These are phyloP conservation scores for Penicillium freii DNA, from an alignment of 2,329 filamentous ascomycete genomes.

Conservation along the genomic window DNA sequence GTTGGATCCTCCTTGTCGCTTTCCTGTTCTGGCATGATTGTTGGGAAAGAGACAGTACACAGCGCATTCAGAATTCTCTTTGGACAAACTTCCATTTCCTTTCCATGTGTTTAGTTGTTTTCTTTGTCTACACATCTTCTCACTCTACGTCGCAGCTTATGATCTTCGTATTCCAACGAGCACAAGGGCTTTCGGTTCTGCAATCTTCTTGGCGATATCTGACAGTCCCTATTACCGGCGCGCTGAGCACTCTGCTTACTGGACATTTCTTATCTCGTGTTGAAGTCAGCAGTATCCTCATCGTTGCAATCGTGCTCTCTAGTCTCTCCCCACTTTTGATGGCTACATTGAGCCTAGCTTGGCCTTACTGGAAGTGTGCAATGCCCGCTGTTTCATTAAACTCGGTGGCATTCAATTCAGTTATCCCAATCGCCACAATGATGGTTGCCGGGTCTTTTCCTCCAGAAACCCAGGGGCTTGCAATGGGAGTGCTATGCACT, in stretches of 20 bases:
- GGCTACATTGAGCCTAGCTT: neutral
- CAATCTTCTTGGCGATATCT: constrained; percentile 6
- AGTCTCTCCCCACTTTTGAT: constrained; percentile 4
- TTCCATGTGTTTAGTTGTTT: neutral
- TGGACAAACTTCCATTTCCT: constrained; percentile 7
- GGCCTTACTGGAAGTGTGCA: neutral
- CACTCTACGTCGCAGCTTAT: constrained; percentile 4
- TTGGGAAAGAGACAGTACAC: constrained; percentile 3
- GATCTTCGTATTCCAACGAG: constrained; percentile 7
- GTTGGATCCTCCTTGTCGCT: constrained; percentile 2
- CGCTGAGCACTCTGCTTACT: neutral
- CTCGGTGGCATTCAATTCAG: neutral
- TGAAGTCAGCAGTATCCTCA: neutral
- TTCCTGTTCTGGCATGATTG: constrained; percentile 10
- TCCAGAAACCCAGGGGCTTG: neutral
- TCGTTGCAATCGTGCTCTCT: neutral
- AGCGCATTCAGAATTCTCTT: constrained; percentile 2
- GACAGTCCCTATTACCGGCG: neutral
- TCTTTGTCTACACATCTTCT: constrained; percentile 2
- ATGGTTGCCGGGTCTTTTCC: neutral
- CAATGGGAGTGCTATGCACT: constrained; percentile 7
- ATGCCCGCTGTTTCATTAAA: neutral
- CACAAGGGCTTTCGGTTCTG: neutral
- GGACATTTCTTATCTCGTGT: neutral
- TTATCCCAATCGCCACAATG: neutral